Percentiles rank a stretch among this genome's conserved stretches.
phyloP scores from a whole-genome alignment of 2,329 filamentous ascomycete genomes.

The Tolypocladium paradoxum region DNA sequence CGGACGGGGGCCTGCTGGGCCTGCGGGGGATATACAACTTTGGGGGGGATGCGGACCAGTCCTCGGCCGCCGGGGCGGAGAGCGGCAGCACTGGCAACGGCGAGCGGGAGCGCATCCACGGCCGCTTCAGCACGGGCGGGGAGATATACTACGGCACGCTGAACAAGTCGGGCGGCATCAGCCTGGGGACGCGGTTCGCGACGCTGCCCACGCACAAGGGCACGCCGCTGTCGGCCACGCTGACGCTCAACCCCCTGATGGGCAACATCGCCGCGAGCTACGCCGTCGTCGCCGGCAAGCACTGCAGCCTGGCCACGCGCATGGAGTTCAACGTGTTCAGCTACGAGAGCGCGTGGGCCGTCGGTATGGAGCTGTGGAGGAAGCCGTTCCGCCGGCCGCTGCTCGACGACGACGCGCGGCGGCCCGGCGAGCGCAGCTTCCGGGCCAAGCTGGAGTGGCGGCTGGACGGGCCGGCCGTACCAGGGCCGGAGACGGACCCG shows the following conservation, averaged over 20 bases:
- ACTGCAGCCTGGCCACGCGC: slow-evolving; percentile 75
- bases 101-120: slow-evolving; percentile 55
- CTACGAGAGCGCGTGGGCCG: slow-evolving; percentile 87
- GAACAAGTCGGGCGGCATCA: slow-evolving; percentile 89
- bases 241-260: slow-evolving; percentile 90
- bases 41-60: slow-evolving; percentile 52
- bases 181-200: slow-evolving; percentile 78
- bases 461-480: slow-evolving; percentile 30
- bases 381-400: slow-evolving; percentile 35
- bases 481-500: slow-evolving; percentile 14
- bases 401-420: slow-evolving; percentile 19
- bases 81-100: slow-evolving; percentile 13
- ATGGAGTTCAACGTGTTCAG: slow-evolving; percentile 98
- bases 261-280: slow-evolving; percentile 88
- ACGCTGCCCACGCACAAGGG: slow-evolving; percentile 72
- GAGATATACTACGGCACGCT: slow-evolving; percentile 93
- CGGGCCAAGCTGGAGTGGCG: slow-evolving; percentile 42
- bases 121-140: slow-evolving; percentile 79
- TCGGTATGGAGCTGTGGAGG: slow-evolving; percentile 90
- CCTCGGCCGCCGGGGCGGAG: slow-evolving; percentile 8
- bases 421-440: slow-evolving; percentile 28
- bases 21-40: slow-evolving; percentile 91
- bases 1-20: slow-evolving; percentile 82
- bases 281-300: slow-evolving; percentile 73
- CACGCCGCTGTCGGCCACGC: slow-evolving; percentile 84